Evolutionary conservation across 2,329 filamentous ascomycete species (phyloP), one percentile per base, ranked within the genome.

Genomic region (Eurotiales sp.): DNA sequence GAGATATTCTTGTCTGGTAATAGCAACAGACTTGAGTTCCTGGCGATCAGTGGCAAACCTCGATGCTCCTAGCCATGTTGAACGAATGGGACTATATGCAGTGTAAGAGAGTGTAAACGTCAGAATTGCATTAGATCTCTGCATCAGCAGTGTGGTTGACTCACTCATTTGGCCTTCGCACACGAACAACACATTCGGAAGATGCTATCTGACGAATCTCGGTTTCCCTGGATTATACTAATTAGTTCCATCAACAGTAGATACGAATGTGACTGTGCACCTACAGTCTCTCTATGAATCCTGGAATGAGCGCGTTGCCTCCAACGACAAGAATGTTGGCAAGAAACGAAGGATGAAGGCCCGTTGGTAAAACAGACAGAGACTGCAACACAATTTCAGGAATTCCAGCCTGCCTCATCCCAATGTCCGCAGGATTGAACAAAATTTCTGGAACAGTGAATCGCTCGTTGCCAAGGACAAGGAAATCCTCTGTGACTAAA

Each of bases 1-100:
- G 46, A 93, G 83, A 67, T 99, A 99, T 64, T 99, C 90, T 55
- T 87, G 81, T 65, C 88, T 89, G 0, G 88, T 93, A n/a, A 96
- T 87, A 2, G 83, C 79, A 11, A 90, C 70, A 44, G 79, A 78
- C 54, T 84, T 79, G 46, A 95, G 57, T 46, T 76, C 75, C 34
- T 87, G 78, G 37, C 77, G 76, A 60, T 91, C 84, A 46, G 74
- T 81, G 1, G 90, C 90, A 51, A 96, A 75, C 52, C 83, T 80
- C 19, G 87, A 87, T n/a, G 85, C 92, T 14, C 93, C 93, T 11
- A 83, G 72, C 92, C 92, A 99, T 0, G 87, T 90, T 57, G 85
- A 88, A 21, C 82, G 85, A 58, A 96, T 78, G 0, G 92, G 88
- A 62, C 73, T 76, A 52, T 53, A 58, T 30, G 30, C n/a, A 21